Evolutionary conservation across 73 alveolate species (phyloP).

Genomic region (Paramecium tetraurelia): DNA sequence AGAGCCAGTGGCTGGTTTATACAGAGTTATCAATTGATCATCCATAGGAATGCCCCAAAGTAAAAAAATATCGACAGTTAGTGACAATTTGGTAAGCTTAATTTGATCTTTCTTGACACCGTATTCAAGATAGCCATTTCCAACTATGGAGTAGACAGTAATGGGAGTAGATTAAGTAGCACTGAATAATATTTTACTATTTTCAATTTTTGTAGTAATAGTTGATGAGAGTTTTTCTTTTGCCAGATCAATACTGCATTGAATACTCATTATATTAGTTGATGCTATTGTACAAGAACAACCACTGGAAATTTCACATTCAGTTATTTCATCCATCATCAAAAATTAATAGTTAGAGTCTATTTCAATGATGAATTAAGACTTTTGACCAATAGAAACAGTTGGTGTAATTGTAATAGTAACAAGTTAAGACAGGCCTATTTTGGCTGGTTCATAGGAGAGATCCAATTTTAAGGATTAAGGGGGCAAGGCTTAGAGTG

Average conservation of each 20-base stretch:
- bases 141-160: neutral
- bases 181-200: neutral
- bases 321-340: neutral
- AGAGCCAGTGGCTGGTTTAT: neutral
- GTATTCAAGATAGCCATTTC: neutral
- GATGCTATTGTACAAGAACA: neutral
- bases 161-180: neutral
- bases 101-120: neutral
- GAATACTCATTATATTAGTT: neutral
- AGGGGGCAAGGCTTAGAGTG: neutral
- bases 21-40: neutral
- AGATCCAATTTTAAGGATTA: neutral
- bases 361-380: neutral
- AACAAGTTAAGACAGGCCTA: neutral
- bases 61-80: neutral
- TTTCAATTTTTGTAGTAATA: neutral
- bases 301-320: neutral
- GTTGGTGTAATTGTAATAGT: slow-evolving; percentile 20
- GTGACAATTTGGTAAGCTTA: neutral
- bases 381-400: neutral
- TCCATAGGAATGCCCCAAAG: slow-evolving; percentile 35
- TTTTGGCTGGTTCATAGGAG: neutral
- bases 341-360: neutral
- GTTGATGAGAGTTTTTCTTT: neutral
- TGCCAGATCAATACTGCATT: neutral